Evolutionary conservation across 306 rosid species (phyloP).

Genomic region (Gastrolobium villosum): DNA sequence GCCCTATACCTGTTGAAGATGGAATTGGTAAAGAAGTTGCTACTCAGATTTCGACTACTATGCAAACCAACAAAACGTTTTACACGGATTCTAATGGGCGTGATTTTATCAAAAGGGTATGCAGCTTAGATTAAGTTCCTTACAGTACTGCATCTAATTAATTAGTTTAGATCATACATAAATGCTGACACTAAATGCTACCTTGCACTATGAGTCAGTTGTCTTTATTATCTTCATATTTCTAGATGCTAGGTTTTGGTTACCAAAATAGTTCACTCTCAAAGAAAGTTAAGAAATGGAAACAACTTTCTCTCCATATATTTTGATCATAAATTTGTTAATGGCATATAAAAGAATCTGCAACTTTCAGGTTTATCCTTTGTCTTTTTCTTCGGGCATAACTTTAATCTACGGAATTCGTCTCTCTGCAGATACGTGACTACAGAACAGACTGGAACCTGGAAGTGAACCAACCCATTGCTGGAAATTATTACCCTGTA

Average conservation of each 20-base stretch:
- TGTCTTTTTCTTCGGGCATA: constrained; percentile 30
- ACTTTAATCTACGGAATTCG: constrained; percentile 33
- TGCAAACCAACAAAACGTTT: constrained; percentile 81
- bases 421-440: constrained; percentile 73
- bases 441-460: constrained; percentile 85
- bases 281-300: constrained; percentile 32
- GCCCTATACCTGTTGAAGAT: constrained; percentile 94
- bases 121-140: constrained; percentile 37
- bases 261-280: constrained; percentile 9
- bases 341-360: constrained; percentile 10
- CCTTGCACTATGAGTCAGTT: constrained; percentile 38
- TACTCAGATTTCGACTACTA: constrained; percentile 71
- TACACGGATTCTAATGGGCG: constrained; percentile 97
- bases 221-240: constrained; percentile 26
- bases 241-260: constrained; percentile 21
- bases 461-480: constrained; percentile 85
- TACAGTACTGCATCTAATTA: constrained; percentile 26
- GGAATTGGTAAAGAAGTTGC: constrained; percentile 88
- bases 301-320: background rate
- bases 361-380: constrained; percentile 9
- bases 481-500: constrained; percentile 97
- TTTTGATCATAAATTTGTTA: constrained; percentile 21
- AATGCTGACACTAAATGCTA: constrained; percentile 24
- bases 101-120: constrained; percentile 95
- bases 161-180: constrained; percentile 42